Evolutionary conservation across 805 yeast genomes (phyloP), one percentile per base, ranked within the genome.

Genomic region (Yamadazyma endophytica): DNA sequence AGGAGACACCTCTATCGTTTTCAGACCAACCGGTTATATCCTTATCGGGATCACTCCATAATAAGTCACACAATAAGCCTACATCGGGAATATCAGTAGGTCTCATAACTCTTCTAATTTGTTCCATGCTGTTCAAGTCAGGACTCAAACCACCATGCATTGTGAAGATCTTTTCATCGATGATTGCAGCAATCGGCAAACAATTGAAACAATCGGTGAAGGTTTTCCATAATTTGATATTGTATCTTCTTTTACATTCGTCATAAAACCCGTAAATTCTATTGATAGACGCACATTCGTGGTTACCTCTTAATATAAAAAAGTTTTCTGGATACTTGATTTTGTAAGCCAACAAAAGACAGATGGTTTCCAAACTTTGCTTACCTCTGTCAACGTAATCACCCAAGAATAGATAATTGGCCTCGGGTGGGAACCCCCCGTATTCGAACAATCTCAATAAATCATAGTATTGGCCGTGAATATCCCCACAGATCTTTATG

Each of bases 81-180:
- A 88, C 95, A 62, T 90, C 98, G 34, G 98, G 98, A 49, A 90
- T 88, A 71, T 90, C 98, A 24, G 98, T 90, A 46, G 98, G 98
- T 68, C 98, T 82, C 97, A 89, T 90, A 42, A 90, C 95, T 59
- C 97, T 80, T 72, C 97, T 83, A 56, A 90, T 92, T 66, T 90
- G 97, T 61, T 92, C 97, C 97, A 90, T 90, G 40, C 95, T 78
- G 68, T 89, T 92, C 59, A 90, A 77, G 67, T 90, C 97, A 28
- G 98, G 98, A 25, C 96, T 84, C 51, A 90, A 73, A 41, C 98
- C 98, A 54, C 98, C 98, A 65, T 90, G 98, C 97, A 92, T 90
- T 46, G 97, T 86, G 62, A 90, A 89, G 61, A 90, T 92, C 69
- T 90, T 89, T 63, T 90, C 97, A 61, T 90, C 98, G 50, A 90